Evolutionary conservation across 2,329 filamentous ascomycete genomes (phyloP).

Genomic region (Phaeosphaeria sp.): DNA sequence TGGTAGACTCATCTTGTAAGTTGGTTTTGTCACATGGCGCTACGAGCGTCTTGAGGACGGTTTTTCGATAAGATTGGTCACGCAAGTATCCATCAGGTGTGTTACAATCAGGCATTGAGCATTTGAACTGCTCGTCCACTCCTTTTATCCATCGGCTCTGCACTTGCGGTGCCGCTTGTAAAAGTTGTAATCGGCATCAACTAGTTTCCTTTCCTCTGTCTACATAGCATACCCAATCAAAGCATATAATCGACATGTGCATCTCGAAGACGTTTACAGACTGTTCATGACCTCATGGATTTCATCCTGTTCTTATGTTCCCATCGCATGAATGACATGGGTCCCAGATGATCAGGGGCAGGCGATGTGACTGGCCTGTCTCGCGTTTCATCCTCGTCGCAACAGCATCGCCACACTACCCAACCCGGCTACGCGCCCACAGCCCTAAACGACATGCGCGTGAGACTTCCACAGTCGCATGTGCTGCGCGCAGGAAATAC

Average conservation of each 20-base stretch:
- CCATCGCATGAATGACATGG: background rate
- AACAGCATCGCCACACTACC: conserved; percentile 25
- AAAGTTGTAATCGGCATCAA: conserved; percentile 22
- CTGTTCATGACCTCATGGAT: conserved; percentile 2
- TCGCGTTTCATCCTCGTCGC: conserved; percentile 40
- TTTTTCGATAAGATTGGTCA: conserved; percentile 6
- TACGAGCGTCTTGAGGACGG: conserved; percentile 3
- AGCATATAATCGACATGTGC: conserved; percentile 1
- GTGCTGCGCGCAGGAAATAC: background rate
- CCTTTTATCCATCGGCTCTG: conserved; percentile 9
- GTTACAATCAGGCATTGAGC: background rate
- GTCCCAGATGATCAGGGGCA: conserved; percentile 1
- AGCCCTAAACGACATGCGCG: conserved; percentile 20
- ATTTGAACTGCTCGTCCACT: conserved; percentile 10
- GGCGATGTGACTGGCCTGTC: conserved; percentile 3
- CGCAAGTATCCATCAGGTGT: conserved; percentile 12
- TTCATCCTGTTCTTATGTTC: background rate
- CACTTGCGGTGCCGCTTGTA: conserved; percentile 14
- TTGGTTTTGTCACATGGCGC: background rate
- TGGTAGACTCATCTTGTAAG: conserved; percentile 9
- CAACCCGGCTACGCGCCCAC: conserved; percentile 16
- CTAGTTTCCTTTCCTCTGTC: conserved; percentile 3
- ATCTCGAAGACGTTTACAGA: background rate
- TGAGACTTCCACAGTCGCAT: conserved; percentile 12
- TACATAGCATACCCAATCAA: conserved; percentile 15